Evolutionary conservation across 2,329 filamentous ascomycete species (phyloP), one percentile per base, ranked within the genome.

Genomic region (Blastomyces gilchristii): DNA sequence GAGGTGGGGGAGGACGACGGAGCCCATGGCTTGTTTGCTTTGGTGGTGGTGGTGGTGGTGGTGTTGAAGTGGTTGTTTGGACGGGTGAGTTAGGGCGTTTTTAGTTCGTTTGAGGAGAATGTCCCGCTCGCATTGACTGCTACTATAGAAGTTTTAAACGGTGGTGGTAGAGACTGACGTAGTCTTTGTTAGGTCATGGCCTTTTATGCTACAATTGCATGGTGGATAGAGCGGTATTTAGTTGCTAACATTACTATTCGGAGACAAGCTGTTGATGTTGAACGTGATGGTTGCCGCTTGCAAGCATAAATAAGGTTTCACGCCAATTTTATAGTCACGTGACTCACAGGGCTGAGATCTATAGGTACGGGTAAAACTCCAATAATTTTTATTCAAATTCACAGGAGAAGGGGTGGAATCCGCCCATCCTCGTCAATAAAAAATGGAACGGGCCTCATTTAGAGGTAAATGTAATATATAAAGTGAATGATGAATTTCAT

Each of bases 1-100:
- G 57, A 99, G 84, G 77, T 97, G 93, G 56, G 93, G 93, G 61
- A 99, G 86, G 59, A 96, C 89, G 66, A 97, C 89, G 71, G 91
- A 96, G 70, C 91, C 91, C 85, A 87, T 87, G 65, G 8, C 34
- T 47, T 28, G 45, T 34, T 47, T 58, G 18, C 2, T 11, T 22
- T 57, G 4, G 39, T 45, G 39, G 56, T 43, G 41, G 41, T 43
- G 41, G 41, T 43, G 41, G 41, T 14, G 31, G 31, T 5, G 4
- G 34, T 25, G 8, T 39, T 22, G 6, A 25, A 31, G 25, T 28
- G 22, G 11, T 16, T 11, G 31, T 34, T 37, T 14, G 4, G n/a
- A 12, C 12, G 16, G n/a, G 31, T 2, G 2, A 54, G 50, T 22
- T 22, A 22, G 25, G 28, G 52, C 11, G 2, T 5, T 34, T 39